phyloP scores from a whole-genome alignment of 2,329 filamentous ascomycete species.

The Apiospora marii region DNA sequence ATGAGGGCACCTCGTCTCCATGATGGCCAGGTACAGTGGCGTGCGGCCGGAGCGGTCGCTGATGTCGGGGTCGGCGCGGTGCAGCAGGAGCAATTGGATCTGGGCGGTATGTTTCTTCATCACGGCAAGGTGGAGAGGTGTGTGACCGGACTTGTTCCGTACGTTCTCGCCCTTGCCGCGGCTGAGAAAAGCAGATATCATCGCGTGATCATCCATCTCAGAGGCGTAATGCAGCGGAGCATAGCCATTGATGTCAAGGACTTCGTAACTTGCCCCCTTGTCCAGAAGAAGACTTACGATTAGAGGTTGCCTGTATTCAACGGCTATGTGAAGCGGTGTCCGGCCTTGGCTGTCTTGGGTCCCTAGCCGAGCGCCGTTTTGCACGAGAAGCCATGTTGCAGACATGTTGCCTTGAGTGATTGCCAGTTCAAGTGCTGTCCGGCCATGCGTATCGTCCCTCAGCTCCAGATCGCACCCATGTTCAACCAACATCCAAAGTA shows the following conservation, averaged over 20 bases:
- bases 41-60: not conserved
- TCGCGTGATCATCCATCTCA: not conserved
- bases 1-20: not conserved
- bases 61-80: not conserved
- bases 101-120: not conserved
- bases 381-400: not conserved
- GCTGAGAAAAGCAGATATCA: not conserved
- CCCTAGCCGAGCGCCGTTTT: not conserved
- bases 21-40: not conserved
- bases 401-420: not conserved
- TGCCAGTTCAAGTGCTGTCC: not conserved
- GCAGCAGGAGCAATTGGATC: not conserved
- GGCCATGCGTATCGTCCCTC: not conserved
- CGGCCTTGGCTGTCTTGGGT: not conserved
- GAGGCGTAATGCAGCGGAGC: not conserved
- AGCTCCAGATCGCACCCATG: not conserved
- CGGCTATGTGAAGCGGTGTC: not conserved
- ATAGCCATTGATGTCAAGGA: not conserved
- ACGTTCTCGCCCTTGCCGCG: not conserved
- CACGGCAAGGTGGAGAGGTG: not conserved
- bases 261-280: not conserved
- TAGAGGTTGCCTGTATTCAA: not conserved
- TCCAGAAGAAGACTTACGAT: not conserved
- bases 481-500: not conserved
- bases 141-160: not conserved